phyloP scores from a whole-genome alignment of 148 eudicot species.

The Amaranthus cruentus region DNA sequence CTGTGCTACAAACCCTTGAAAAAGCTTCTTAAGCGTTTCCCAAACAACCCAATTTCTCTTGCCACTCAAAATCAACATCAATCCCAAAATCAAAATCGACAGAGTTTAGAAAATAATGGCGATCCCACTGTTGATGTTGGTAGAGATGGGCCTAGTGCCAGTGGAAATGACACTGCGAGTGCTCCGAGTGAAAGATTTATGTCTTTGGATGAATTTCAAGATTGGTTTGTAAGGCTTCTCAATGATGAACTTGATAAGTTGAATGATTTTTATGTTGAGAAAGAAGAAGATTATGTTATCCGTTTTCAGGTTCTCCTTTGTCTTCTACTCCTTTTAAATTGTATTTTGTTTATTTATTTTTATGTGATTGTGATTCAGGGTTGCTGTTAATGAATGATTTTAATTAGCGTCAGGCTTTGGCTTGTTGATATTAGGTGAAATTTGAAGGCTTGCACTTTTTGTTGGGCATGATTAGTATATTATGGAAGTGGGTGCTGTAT shows the following conservation, averaged over 20 bases:
- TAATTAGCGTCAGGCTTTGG: background rate
- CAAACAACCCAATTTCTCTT: constrained; percentile 13
- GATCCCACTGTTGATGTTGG: background rate
- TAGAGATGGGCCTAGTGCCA: too few relatives aligned
- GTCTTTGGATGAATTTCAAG: constrained; percentile 46
- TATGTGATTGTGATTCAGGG: background rate
- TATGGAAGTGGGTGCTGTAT: too few relatives aligned
- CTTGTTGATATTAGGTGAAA: background rate
- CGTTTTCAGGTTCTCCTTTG: constrained; percentile 58
- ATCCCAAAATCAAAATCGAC: background rate
- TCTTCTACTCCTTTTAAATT: background rate
- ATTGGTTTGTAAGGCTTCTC: constrained; percentile 73
- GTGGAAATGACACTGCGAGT: too few relatives aligned
- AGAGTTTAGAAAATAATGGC: too few relatives aligned
- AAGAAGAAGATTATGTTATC: constrained; percentile 82
- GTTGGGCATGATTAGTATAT: background rate
- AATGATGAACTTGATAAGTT: constrained; percentile 83
- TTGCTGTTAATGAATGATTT: background rate
- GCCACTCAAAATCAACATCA: background rate
- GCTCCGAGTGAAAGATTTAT: constrained; percentile 5
- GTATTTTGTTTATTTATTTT: background rate
- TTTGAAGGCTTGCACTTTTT: background rate
- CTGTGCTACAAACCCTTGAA: constrained; percentile 76
- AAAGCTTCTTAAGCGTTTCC: constrained; percentile 67
- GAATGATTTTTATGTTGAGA: constrained; percentile 92